These are phyloP conservation scores for Gossypium gossypioides DNA, from an alignment of 441 rosid genomes.

Conservation along the genomic window DNA sequence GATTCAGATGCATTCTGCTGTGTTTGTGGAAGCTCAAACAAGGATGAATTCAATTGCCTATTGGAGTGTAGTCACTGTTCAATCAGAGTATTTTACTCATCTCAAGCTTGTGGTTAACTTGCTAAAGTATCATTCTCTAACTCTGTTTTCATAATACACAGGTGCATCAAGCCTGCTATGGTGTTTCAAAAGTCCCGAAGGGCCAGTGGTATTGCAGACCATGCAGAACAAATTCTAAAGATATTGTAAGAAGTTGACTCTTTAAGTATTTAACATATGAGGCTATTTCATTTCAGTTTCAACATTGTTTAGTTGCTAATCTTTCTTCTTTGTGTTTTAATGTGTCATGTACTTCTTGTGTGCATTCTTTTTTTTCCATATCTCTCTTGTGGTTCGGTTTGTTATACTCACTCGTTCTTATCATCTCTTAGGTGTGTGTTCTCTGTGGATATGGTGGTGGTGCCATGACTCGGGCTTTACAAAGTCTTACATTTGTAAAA, in stretches of 20 bases:
- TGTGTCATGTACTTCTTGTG: background rate
- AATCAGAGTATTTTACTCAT: conserved; percentile 27
- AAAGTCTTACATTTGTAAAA: conserved; percentile 29
- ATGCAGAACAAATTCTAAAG: conserved; percentile 30
- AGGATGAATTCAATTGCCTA: conserved; percentile 35
- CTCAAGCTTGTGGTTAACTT: background rate
- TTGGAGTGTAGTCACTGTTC: conserved; percentile 36
- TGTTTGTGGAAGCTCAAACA: conserved; percentile 40
- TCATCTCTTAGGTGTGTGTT: conserved; percentile 35
- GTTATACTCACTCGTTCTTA: background rate
- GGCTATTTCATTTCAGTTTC: background rate
- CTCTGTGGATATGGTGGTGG: conserved; percentile 51
- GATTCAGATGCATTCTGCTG: conserved; percentile 34
- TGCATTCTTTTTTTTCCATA: background rate
- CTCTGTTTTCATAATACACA: conserved; percentile 15
- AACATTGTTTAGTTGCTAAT: background rate
- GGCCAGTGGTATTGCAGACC: conserved; percentile 45
- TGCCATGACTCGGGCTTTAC: conserved; percentile 44
- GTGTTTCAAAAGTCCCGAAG: conserved; percentile 36
- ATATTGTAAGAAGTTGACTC: conserved; percentile 29
- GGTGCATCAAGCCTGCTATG: conserved; percentile 60
- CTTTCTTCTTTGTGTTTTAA: background rate
- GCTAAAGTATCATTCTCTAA: background rate
- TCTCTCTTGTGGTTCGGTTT: background rate
- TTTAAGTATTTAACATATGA: background rate